A percentile compares a stretch with the other conserved stretches of the same genome.
phyloP scores from a whole-genome alignment of 495 filamentous ascomycete species.

The Friedmanniomyces simplex region DNA sequence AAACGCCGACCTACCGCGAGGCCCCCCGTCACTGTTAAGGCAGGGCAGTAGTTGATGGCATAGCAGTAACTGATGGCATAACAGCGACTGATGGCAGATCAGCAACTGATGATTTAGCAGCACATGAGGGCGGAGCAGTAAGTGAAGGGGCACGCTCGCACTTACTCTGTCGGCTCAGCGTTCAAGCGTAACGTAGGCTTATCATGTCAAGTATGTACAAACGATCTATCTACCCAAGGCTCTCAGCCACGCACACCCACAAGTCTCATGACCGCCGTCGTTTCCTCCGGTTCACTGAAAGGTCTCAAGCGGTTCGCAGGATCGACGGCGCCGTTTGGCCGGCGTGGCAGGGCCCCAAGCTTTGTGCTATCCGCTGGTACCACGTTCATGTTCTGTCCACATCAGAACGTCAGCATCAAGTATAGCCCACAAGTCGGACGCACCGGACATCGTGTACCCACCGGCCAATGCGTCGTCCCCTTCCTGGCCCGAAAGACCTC shows the following conservation, averaged over 20 bases:
- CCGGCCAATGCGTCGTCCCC: constrained; percentile 38
- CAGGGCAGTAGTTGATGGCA: neutral
- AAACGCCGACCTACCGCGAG: constrained; percentile 2
- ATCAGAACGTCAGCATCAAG: constrained; percentile 18
- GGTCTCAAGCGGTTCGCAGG: constrained; percentile 30
- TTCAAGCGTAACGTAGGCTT: neutral
- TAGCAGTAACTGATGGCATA: neutral
- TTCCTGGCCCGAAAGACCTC: constrained; percentile 30
- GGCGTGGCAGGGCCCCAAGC: constrained; percentile 20
- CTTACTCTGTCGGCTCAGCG: neutral
- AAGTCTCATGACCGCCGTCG: constrained; percentile 1
- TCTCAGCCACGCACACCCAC: constrained; percentile 3
- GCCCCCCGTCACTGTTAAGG: neutral
- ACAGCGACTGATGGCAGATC: neutral
- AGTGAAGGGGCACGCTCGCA: neutral
- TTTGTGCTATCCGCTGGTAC: constrained; percentile 32
- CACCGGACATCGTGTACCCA: neutral
- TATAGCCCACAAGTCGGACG: constrained; percentile 9
- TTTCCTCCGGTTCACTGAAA: constrained; percentile 27
- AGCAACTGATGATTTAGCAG: neutral
- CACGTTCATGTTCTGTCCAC: constrained; percentile 7
- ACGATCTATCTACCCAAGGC: neutral
- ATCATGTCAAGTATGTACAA: neutral
- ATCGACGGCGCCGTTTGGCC: constrained; percentile 26
- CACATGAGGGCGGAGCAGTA: neutral